These are phyloP conservation scores for Sporothrix schenckii DNA, from an alignment of 2,329 filamentous ascomycete species.

Conservation along the genomic window DNA sequence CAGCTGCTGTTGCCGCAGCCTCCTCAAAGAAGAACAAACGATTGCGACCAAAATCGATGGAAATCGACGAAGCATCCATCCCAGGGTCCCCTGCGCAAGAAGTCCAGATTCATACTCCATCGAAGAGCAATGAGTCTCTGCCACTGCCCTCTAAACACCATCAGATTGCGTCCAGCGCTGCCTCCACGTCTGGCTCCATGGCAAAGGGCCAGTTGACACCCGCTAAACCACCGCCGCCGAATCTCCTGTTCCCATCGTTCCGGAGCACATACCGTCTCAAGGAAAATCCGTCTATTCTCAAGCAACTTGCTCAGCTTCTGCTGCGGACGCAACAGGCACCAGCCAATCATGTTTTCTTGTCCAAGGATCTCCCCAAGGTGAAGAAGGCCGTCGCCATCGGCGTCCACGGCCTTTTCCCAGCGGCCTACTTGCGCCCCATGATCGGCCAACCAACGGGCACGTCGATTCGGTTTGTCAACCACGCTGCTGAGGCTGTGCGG, in stretches of 20 bases:
- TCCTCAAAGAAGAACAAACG: conserved; percentile 51
- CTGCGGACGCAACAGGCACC: conserved; percentile 59
- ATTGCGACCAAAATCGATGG: conserved; percentile 52
- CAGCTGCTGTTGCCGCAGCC: conserved; percentile 32
- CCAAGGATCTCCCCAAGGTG: conserved; percentile 70
- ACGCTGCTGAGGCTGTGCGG: conserved; percentile 80
- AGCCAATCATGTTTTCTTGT: conserved; percentile 71
- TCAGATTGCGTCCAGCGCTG: background rate
- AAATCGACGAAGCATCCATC: conserved; percentile 48
- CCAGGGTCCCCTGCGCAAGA: conserved; percentile 36
- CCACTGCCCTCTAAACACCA: conserved; percentile 5
- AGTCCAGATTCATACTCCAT: background rate
- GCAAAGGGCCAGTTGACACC: conserved; percentile 33
- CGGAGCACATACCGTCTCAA: conserved; percentile 67
- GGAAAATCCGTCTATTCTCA: conserved; percentile 70
- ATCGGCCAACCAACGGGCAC: conserved; percentile 95
- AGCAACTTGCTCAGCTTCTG: conserved; percentile 64
- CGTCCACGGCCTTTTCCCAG: conserved; percentile 91
- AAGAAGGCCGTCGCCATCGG: conserved; percentile 90
- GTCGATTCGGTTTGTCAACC: conserved; percentile 87
- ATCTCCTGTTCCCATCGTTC: conserved; percentile 72
- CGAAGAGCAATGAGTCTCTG: background rate
- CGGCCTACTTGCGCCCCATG: conserved; percentile 81
- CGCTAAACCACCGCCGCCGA: conserved; percentile 53
- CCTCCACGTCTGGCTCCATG: background rate